Evolutionary conservation across 208 protist species (phyloP), one percentile per base, ranked within the genome.

Genomic region (Leishmania mexicana): DNA sequence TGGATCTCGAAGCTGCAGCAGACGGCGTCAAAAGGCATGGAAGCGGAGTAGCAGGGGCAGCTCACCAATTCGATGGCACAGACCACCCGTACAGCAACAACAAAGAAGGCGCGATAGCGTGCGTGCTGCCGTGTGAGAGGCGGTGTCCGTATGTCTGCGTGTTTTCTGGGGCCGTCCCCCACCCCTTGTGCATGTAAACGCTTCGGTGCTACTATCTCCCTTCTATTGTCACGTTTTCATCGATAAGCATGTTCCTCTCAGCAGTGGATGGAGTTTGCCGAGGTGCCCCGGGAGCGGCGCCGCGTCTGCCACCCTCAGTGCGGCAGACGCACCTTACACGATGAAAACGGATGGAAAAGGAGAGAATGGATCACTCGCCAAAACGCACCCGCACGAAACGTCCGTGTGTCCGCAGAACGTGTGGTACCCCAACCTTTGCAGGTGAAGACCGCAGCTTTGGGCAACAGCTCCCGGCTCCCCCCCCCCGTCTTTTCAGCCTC

Each of bases 1-100:
- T 92, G 89, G 87, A 87, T 93, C 49, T 19, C 75, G 72, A 91
- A 93, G 75, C 79, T 94, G 51, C 88, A 94, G 81, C 57, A 81
- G 64, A 80, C 87, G 80, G 81, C 88, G 38, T 31, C 83, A 31
- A 88, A 85, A 60, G 84, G 83, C 19, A 85, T 90, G 82, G 83
- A 88, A 42, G 77, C 81, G 49, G 84, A 86, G 73, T 77, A 81
- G 60, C 51, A 84, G 67, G 81, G 76, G n/a, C 49, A 81, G 65
- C 84, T 81, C 31, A 77, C 58, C 35, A 80, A 81, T 57, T 88
- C 81, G 6, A 88, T 83, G 84, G 64, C 76, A 70, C 81, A 70
- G 65, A n/a, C 13, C 28, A 67, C 10, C 49, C 28, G 11, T 47
- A 28, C 28, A 38, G 73, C 28, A 78, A 24, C 79, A 45, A 40